Evolutionary conservation across 768 basidiomycete species (phyloP).

Genomic region (Gelatoporia subvermispora): DNA sequence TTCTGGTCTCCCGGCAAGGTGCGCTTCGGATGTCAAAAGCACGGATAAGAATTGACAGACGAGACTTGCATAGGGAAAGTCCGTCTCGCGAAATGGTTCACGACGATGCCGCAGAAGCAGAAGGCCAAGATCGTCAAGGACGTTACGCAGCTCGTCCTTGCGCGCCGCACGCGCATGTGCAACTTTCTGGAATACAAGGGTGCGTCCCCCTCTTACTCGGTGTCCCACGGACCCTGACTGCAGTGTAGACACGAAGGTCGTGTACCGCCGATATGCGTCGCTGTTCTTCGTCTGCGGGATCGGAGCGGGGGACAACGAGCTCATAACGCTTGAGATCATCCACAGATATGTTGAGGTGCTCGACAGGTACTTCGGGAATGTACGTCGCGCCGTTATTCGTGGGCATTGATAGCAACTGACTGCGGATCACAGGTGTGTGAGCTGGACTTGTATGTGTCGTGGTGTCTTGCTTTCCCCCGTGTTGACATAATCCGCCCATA

Average conservation of each 20-base stretch:
- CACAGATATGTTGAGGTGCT: constrained; percentile 94
- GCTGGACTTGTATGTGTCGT: constrained; percentile 68
- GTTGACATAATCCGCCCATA: constrained; percentile 20
- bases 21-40: constrained; percentile 15
- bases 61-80: constrained; percentile 67
- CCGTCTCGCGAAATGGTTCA: constrained; percentile 94
- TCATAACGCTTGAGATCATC: constrained; percentile 86
- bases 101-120: constrained; percentile 71
- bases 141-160: constrained; percentile 88
- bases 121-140: constrained; percentile 94
- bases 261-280: constrained; percentile 93
- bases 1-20: constrained; percentile 93
- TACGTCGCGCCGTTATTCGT: constrained; percentile 25
- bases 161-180: constrained; percentile 85
- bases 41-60: not conserved
- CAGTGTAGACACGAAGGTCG: constrained; percentile 69
- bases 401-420: not conserved
- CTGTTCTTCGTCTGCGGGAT: constrained; percentile 93
- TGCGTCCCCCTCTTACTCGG: no score
- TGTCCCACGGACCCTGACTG: not conserved
- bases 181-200: constrained; percentile 98
- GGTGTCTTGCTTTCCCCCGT: not conserved
- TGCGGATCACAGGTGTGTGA: constrained; percentile 67
- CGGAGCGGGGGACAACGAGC: constrained; percentile 81
- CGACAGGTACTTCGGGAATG: constrained; percentile 82